Evolutionary conservation across 2,329 filamentous ascomycete genomes (phyloP), one percentile per base, ranked within the genome.

Genomic region (Curvularia sp.): DNA sequence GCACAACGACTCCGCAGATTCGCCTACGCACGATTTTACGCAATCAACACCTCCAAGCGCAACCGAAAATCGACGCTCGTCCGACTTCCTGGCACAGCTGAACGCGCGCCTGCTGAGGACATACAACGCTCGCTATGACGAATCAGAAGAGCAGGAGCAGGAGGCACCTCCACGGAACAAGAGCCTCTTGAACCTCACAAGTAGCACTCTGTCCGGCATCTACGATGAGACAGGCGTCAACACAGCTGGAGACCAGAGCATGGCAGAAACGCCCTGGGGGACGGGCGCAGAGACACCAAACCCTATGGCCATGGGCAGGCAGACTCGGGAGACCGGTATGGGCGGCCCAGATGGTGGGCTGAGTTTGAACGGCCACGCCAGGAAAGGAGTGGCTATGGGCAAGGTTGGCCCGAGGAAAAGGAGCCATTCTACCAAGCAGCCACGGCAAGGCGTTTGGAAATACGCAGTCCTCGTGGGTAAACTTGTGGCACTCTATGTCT

Each of bases 171-270:
- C 43, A 72, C 87, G 91, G 58, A 90, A 89, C 24, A 87, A 89
- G 64, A 97, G 92, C 9, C 86, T 92, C 57, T 82, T 93, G 72
- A 96, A 97, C 74, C 84, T 99, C 60, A 97, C 92, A 4, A 89
- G 91, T 9, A 93, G 92, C 2, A 97, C 95, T 0, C 85, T 99
- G 5, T 91, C 90, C 67, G 94, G 95, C 54, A 99, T 99, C 70
- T 99, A 96, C 81, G 88, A 74, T 48, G 74, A 74, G 53, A 67
- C 68, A n/a, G 68, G 65, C 42, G 35, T 38, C 15, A 38, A 8
- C 35, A 38, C 35, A 18, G 59, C 67, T 12, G 68, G 64, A 18
- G 69, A 70, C 20, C 49, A 61, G 42, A 86, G 87, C 64, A 87
- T 88, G 61, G 77, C 83, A 3, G 81, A 84, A 55, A 93, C 89